Base-by-base conservation (phyloP, 2,329 filamentous ascomycete genomes). In the Pseudocercospora eumusae region DNA sequence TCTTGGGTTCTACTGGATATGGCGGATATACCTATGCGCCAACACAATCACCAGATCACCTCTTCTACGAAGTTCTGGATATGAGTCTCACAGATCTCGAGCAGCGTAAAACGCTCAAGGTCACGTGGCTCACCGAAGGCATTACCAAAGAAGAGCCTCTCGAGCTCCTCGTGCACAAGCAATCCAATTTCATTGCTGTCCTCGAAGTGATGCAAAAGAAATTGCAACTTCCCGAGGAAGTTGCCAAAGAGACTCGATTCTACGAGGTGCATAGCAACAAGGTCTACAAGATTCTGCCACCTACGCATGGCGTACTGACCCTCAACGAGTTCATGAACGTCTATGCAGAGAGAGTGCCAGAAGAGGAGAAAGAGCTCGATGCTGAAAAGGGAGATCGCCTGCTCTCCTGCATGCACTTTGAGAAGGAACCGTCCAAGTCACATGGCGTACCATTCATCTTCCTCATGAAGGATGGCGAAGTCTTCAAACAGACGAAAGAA, bases 381-480 rank as follows among this genome's bases (percentile, higher is more conserved):
- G 25, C 49, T 21, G 64, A 65, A 28, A 66, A 65, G 42, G 76
- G 84, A 1, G 86, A 88, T 33, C 83, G 87, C 56, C 84, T 88
- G 59, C 89, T 97, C 60, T 86, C 88, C 64, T 91, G 89, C 28
- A 95, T 93, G 77, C 95, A 97, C 75, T 99, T 95, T 78, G 93
- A 99, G 74, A 90, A 88, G 68, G 96, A 99, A 70, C 86, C 91
- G 0, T 90, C 80, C 72, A 90, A 96, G 69, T 81, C 88, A 3
- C 93, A 99, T 73, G 91, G 93, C 2, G 84, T 96, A 49, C 95
- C 95, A 0, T 99, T 99, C 82, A 89, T 88, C 70, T 96, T 99
- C 75, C 80, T 95, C 59, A 77, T 98, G 44, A 88, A 92, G 69
- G 87, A 91, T 86, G 90, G 87, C 58, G 95, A 99, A 76, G 82